Evolutionary conservation across 305 asterid species (phyloP), one percentile per base, ranked within the genome.

Genomic region (Fraxinus nigra): DNA sequence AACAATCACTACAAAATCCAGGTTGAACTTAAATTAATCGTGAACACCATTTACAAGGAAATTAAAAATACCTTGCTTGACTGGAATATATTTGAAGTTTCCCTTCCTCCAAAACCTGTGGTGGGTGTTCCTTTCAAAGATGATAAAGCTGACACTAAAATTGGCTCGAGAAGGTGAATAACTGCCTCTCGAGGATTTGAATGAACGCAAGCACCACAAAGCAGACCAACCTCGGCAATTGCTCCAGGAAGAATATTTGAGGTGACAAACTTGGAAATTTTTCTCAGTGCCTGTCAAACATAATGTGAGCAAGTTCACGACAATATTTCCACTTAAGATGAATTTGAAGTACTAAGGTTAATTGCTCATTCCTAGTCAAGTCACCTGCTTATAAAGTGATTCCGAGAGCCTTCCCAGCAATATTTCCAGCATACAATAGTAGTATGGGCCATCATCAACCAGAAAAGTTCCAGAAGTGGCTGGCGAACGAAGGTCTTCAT

Each of bases 201-300:
- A 88, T 95, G 97, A 82, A 97, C 93, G 85, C 97, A 94, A 70
- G 99, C 99, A 90, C 98, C 91, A 87, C 99, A 94, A 82, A 94
- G 98, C 87, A 94, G 86, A 83, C 98, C 99, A 77, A 97, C 97
- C 87, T 97, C 99, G 43, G 97, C 97, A 89, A 94, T 91, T 43
- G 99, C 99, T 86, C 99, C 99, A 80, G 98, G 98, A 88, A 97
- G 98, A 89, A 97, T 93, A 92, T 92, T 97, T 82, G 96, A 84
- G 4, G 87, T 89, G 87, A 93, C 98, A 85, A 97, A 97, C 89
- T 91, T 97, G 86, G 97, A 91, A 84, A 95, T 90, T 85, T 93
- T 97, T 83, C 88, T 92, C 78, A 97, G 92, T 83, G 98, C 99
- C 99, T 97, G 87, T 80, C 72, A 69, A 88, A 79, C 75, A 83